phyloP scores from a whole-genome alignment of 2,329 filamentous ascomycete species.

The Fusarium graminum region DNA sequence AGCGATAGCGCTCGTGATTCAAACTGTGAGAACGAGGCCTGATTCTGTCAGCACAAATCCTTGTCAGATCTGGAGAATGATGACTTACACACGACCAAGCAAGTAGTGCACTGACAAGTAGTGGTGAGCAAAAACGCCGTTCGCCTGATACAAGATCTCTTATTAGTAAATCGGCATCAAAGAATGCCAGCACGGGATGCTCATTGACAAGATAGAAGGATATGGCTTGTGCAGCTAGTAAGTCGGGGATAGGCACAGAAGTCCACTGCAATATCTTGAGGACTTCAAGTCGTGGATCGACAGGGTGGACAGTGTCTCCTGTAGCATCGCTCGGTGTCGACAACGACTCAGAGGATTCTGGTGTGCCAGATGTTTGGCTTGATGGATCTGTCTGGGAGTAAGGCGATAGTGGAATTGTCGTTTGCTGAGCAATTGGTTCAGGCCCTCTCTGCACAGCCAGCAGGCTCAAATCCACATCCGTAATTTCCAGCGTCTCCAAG shows the following conservation, averaged over 20 bases:
- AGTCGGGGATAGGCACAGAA: neutral
- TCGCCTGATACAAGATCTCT: neutral
- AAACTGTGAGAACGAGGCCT: slow-evolving; percentile 29
- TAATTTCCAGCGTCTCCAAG: neutral
- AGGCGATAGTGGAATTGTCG: accelerated
- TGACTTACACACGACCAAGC: slow-evolving; percentile 27
- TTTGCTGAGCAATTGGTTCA: neutral
- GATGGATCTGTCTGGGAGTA: neutral
- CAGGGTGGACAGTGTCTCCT: neutral
- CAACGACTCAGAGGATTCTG: neutral
- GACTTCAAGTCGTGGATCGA: slow-evolving; percentile 4
- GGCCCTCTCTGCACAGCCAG: neutral
- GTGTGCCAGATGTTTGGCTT: neutral
- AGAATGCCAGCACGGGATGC: slow-evolving; percentile 19
- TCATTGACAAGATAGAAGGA: slow-evolving; percentile 23
- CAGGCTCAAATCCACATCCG: slow-evolving; percentile 12
- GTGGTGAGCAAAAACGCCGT: slow-evolving; percentile 16
- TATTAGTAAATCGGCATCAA: slow-evolving; percentile 18
- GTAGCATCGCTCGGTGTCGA: neutral
- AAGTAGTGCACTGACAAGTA: slow-evolving; percentile 23
- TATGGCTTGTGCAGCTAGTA: slow-evolving; percentile 7
- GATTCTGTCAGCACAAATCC: accelerated
- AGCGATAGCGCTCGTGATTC: neutral
- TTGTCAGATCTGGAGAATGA: accelerated
- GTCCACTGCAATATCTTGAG: slow-evolving; percentile 29